phyloP scores from a whole-genome alignment of 495 filamentous ascomycete species.

The Penicillium arizonense region DNA sequence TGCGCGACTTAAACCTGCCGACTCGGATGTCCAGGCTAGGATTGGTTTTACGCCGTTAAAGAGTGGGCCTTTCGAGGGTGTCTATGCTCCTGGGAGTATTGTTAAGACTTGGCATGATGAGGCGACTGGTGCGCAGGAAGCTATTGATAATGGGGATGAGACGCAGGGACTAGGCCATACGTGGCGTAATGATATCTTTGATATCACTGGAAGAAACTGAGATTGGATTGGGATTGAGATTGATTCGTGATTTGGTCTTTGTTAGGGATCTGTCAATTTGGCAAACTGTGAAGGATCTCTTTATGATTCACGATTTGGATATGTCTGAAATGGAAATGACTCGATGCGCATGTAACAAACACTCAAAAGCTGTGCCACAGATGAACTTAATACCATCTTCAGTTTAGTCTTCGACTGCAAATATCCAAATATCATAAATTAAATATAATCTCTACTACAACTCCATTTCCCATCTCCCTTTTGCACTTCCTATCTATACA shows the following conservation, averaged over 20 bases:
- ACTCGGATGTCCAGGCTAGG: slow-evolving; percentile 70
- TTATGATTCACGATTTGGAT: too few relatives aligned
- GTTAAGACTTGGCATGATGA: slow-evolving; percentile 86
- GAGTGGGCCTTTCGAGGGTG: slow-evolving; percentile 71
- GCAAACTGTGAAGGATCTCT: too few relatives aligned
- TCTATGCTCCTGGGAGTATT: slow-evolving; percentile 85
- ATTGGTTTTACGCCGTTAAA: slow-evolving; percentile 65
- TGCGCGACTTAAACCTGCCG: slow-evolving; percentile 67
- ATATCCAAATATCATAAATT: too few relatives aligned
- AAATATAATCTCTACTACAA: neutral
- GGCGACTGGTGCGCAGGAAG: slow-evolving; percentile 63
- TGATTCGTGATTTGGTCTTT: neutral
- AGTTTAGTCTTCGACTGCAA: neutral
- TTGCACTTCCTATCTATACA: neutral
- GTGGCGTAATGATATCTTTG: slow-evolving; percentile 87
- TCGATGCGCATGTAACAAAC: neutral
- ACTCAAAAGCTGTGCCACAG: neutral
- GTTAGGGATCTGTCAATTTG: neutral
- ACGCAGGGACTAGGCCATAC: slow-evolving; percentile 34
- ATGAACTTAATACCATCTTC: neutral
- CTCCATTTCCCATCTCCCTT: neutral
- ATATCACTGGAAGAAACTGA: slow-evolving; percentile 44
- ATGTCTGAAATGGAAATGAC: neutral
- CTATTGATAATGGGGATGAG: slow-evolving; percentile 55
- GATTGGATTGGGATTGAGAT: neutral